Evolutionary conservation across 73 alveolate species (phyloP), one percentile per base, ranked within the genome.

Genomic region (Diophrys appendiculata): DNA sequence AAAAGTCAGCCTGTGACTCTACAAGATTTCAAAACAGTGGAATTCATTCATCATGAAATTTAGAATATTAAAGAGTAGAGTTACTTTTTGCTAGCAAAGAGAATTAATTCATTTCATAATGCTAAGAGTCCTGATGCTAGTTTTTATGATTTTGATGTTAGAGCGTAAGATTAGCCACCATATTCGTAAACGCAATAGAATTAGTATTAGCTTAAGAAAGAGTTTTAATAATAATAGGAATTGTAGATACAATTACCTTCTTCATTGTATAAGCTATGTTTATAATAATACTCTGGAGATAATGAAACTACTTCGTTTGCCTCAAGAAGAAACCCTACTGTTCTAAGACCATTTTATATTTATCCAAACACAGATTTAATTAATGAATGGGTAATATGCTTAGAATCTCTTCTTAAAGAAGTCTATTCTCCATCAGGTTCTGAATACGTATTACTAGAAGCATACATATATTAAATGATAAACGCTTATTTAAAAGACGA

Each of bases 371-470:
- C 70, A 0, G 91, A 85, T 52, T 55, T 68, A 14, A 75, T 90
- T 0, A 87, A 87, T 29, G 89, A 81, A 52, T 87, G 90, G 91
- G 76, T 81, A 11, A 86, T 86, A 52, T 68, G 80, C 54, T 31
- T 90, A 0, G 94, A 80, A 65, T 33, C 77, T 11, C 76, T 84
- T 11, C 72, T 90, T 18, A 90, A 81, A 31, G 94, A 87, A 64
- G 91, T 90, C 14, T 86, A 27, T 53, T 56, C 93, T 18, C 84
- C 82, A 13, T 65, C 79, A 8, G 96, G 96, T 0, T 53, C 76
- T 24, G 93, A 90, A 53, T 64, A 80, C 5, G 92, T 77, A 32
- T 79, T 86, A 33, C 73, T 87, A 22, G 96, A 90, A 72, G 1
- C 30, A 83, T 85, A 11, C 73, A 76, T 23, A 29, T 82, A 0